Evolutionary conservation across 202 grass and related monocot species (phyloP), one percentile per base, ranked within the genome.

Genomic region (Setaria viridis): DNA sequence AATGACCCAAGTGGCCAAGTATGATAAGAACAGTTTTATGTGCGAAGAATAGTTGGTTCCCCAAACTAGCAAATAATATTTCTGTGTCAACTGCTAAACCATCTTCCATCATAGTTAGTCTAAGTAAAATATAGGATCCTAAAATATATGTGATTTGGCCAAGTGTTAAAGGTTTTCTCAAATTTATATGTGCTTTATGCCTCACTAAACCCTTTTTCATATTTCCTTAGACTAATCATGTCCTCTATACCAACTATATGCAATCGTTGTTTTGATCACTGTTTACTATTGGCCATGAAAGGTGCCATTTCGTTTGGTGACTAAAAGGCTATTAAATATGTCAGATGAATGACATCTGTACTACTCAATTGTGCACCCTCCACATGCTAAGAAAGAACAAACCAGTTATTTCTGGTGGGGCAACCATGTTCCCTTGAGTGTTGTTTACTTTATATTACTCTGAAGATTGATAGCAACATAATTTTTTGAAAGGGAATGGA

Each of bases 381-480:
- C 72, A 49, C 62, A 70, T 82, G 77, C 48, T 75, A 67, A 39
- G 25, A 67, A 80, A 81, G 60, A 87, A 67, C 48, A 87, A 75
- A 48, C 55, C 70, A 87, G 82, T 87, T 49, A 82, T 76, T 80
- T 87, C 20, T 70, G 63, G 62, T 77, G 48, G 70, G 71, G 43
- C 50, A 60, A 70, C 68, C 85, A 77, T 87, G 71, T 82, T 50
- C 60, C 76, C 63, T 77, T 77, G 41, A 82, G 71, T 70, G 79
- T 25, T 77, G 42, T 70, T 80, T 63, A 50, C 62, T 83, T 83
- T 63, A 55, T 21, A 59, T 43, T 74, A 83, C 29, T 73, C 68
- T 57, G 21, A 41, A 67, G 72, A 55, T 67, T 46, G 82, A 76
- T 29, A 76, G 21, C 34, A 67, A 55, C 63, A 58, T 47, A 58